Conservation (phyloP, 176 grass and related monocot species). For the Triticum monococcum region DNA sequence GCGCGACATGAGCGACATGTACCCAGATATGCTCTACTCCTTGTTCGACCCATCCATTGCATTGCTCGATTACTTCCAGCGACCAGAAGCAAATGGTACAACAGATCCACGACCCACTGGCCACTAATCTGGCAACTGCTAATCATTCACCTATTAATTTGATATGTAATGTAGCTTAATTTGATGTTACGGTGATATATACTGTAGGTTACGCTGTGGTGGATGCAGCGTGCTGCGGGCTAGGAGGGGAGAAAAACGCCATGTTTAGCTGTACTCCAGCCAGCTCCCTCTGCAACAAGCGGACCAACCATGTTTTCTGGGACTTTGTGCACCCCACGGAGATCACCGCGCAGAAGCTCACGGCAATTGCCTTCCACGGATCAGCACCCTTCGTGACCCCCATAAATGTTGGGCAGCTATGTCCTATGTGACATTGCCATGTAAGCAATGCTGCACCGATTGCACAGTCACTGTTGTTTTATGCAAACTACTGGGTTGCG, state of each 20-base stretch:
- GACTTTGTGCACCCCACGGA: constrained; percentile 66
- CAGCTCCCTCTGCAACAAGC: constrained; percentile 42
- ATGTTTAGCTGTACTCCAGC: constrained; percentile 35
- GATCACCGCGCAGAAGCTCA: constrained; percentile 30
- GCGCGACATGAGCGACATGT: not conserved
- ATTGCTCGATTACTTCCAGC: constrained; percentile 42
- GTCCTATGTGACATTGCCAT: not conserved
- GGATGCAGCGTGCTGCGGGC: constrained; percentile 55
- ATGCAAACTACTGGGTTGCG: not conserved
- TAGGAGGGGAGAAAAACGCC: constrained; percentile 51
- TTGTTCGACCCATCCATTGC: constrained; percentile 37
- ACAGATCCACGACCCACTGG: not conserved
- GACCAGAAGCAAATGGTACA: constrained; percentile 47
- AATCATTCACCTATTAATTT: too few relatives aligned
- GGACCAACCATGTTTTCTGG: constrained; percentile 55
- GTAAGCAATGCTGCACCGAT: not conserved
- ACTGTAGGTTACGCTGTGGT: constrained; percentile 47
- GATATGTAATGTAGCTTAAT: constrained; percentile 27
- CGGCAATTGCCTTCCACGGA: constrained; percentile 36
- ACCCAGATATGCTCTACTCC: constrained; percentile 51
- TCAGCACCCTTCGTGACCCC: constrained; percentile 44
- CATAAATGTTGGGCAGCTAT: constrained; percentile 33
- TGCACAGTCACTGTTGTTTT: not conserved
- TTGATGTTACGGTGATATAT: too few relatives aligned
- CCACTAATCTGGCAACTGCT: too few relatives aligned